Conservation (phyloP, 1,139 yeast genomes). For the Kurtzmaniella natalensis region DNA sequence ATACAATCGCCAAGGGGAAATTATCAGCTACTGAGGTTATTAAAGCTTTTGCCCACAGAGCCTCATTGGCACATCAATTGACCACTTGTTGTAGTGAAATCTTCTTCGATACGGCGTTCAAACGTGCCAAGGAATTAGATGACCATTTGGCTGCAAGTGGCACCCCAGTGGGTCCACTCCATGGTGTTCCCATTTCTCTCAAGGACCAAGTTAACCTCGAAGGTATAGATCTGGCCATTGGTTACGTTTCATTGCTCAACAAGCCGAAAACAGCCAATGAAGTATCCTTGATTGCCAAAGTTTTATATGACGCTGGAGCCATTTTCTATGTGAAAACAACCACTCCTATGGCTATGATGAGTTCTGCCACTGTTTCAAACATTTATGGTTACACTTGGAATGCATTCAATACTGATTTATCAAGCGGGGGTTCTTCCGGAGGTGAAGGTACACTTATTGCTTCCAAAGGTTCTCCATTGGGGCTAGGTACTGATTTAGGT, state of each 20-base stretch:
- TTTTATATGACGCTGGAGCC: constrained; percentile 46
- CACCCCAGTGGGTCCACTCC: constrained; percentile 49
- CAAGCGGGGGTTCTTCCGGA: constrained; percentile 58
- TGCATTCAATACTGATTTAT: constrained; percentile 38
- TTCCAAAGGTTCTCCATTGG: constrained; percentile 44
- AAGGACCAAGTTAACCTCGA: constrained; percentile 49
- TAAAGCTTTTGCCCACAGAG: constrained; percentile 20
- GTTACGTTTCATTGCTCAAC: constrained; percentile 32
- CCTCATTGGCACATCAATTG: constrained; percentile 17
- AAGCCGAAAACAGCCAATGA: constrained; percentile 22
- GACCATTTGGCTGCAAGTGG: constrained; percentile 26
- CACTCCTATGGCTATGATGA: constrained; percentile 56
- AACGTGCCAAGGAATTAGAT: constrained; percentile 36
- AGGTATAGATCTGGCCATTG: constrained; percentile 43
- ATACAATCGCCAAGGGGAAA: constrained; percentile 9
- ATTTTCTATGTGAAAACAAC: constrained; percentile 54
- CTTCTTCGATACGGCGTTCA: constrained; percentile 15
- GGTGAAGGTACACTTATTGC: constrained; percentile 61
- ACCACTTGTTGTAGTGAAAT: constrained; percentile 15
- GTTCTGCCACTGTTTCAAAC: constrained; percentile 43
- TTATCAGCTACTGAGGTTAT: constrained; percentile 10
- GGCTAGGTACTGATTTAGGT: constrained; percentile 25
- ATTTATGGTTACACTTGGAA: constrained; percentile 47
- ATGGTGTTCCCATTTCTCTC: constrained; percentile 65
- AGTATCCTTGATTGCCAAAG: constrained; percentile 39